Conservation (phyloP, 1,284 basidiomycete genomes). For the Trametes sp. region DNA sequence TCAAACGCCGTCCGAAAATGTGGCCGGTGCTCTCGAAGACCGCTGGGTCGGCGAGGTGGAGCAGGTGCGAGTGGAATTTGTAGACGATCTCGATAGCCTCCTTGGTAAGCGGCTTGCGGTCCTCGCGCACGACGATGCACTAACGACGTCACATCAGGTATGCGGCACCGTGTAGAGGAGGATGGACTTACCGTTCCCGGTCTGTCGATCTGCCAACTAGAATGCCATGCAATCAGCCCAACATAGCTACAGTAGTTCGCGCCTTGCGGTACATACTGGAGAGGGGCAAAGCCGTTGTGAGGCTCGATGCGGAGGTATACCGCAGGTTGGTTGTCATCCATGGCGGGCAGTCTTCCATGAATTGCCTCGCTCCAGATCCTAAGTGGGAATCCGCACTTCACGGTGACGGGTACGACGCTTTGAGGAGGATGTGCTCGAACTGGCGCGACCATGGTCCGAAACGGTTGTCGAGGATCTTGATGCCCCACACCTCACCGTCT, state of each 20-base stretch:
- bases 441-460: slow-evolving; percentile 16
- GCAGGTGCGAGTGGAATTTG: slow-evolving; percentile 22
- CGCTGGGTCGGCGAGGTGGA: slow-evolving; percentile 1
- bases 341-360: slow-evolving; percentile 1
- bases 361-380: slow-evolving; percentile 23
- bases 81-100: slow-evolving; percentile 31
- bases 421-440: slow-evolving; percentile 29
- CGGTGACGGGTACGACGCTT: slow-evolving; percentile 18
- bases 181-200: slow-evolving; percentile 12
- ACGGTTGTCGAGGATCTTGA: slow-evolving; percentile 31
- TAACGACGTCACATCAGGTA: not conserved
- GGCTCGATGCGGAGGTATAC: slow-evolving; percentile 32
- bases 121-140: slow-evolving; percentile 30
- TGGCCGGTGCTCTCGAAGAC: not conserved
- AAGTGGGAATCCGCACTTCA: slow-evolving; percentile 22
- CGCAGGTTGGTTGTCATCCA: slow-evolving; percentile 27
- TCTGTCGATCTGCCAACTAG: slow-evolving; percentile 12
- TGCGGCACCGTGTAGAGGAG: not conserved
- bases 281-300: slow-evolving; percentile 21
- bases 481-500: slow-evolving; percentile 26
- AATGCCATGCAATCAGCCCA: not conserved
- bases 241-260: not conserved
- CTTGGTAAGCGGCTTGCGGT: slow-evolving; percentile 26
- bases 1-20: slow-evolving; percentile 2
- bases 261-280: slow-evolving; percentile 18